Evolutionary conservation across 345 rosid genomes (phyloP), one percentile per base, ranked within the genome.

Genomic region (Erucastrum elatum): DNA sequence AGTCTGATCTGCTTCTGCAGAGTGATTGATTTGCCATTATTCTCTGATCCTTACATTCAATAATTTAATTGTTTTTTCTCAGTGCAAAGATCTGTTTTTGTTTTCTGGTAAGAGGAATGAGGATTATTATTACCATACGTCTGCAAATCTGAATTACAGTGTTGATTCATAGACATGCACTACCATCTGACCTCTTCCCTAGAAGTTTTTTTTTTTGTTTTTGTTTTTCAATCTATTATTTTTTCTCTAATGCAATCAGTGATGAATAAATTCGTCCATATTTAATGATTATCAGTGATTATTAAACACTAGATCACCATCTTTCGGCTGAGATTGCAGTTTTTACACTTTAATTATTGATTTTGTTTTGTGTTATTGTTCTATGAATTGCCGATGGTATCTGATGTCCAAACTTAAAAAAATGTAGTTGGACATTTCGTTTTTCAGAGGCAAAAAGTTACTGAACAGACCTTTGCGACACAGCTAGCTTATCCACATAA

Each of bases 241-340:
- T n/a, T 49, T 44, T n/a, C 15, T 46, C 53, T 5, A 15, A 30
- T 78, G 92, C 88, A 87, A 85, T 88, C 94, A 16, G 7, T 93
- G 94, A 93, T 93, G 94, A 80, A 86, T 82, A 72, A 13, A 16
- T 12, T 65, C 79, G 66, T 72, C 75, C 6, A 59, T 68, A 66
- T 15, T 81, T 25, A 44, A 87, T 90, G 96, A 91, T 77, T 25
- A 44, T 0, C 44, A 2, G 25, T 88, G 91, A 91, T 90, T 87
- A 87, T 80, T 69, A 25, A 41, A 16, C 64, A 76, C 58, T 21
- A 63, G 79, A 83, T 93, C 94, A 89, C 96, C 96, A 91, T 89
- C 96, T 91, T 93, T 91, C 91, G 90, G 76, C 91, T 89, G 96
- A 89, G 98, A 73, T 87, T 91, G 94, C 89, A 17, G 11, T 3